Evolutionary conservation across 176 grass and related monocot genomes (phyloP).

Genomic region (Typha latifolia): DNA sequence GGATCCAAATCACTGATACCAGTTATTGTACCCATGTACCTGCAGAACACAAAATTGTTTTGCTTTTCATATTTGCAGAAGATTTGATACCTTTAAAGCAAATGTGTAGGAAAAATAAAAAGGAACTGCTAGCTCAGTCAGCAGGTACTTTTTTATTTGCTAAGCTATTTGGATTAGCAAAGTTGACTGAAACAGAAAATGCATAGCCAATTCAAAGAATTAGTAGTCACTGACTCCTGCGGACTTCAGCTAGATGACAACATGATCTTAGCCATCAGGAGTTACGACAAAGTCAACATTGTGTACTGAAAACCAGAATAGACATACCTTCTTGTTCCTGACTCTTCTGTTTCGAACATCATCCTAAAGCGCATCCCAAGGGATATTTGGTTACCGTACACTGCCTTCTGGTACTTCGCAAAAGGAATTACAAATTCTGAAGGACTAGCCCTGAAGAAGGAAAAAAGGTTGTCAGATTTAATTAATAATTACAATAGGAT

Average conservation of each 20-base stretch:
- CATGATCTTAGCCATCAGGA: too few species aligned
- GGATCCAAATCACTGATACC: constrained; percentile 93
- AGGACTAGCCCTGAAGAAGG: constrained; percentile 72
- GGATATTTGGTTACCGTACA: constrained; percentile 82
- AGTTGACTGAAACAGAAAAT: too few species aligned
- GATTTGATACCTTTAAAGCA: neutral
- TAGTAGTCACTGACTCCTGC: too few species aligned
- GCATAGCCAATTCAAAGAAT: too few species aligned
- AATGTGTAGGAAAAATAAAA: neutral
- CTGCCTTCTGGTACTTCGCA: constrained; percentile 97
- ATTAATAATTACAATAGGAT: neutral
- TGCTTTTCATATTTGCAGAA: neutral
- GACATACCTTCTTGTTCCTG: constrained; percentile 75
- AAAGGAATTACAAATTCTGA: constrained; percentile 97
- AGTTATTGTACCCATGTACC: constrained; percentile 99
- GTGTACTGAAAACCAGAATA: neutral
- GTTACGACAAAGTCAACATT: too few species aligned
- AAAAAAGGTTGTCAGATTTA: neutral
- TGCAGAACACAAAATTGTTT: constrained; percentile 17
- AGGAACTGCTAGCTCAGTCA: neutral
- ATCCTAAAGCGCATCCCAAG: constrained; percentile 95
- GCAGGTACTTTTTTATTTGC: neutral
- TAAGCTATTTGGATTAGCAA: neutral
- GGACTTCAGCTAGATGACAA: neutral
- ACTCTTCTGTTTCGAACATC: constrained; percentile 95